Evolutionary conservation across 805 yeast species (phyloP).

Genomic region (Komagataella populi): DNA sequence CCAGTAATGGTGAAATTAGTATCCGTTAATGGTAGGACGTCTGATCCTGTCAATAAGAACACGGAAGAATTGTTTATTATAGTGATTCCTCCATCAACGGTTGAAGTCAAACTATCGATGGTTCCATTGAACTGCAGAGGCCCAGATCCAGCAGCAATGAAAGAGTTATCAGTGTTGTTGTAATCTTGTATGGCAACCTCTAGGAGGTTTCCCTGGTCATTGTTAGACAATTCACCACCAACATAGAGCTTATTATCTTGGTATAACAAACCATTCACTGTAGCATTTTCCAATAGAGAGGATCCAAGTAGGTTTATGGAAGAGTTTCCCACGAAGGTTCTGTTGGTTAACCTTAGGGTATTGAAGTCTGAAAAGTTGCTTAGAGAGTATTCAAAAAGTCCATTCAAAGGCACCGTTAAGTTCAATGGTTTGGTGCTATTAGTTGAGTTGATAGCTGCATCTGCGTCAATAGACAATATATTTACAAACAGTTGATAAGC

Average conservation of each 20-base stretch:
- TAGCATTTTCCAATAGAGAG: conserved; percentile 20
- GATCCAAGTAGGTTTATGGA: conserved; percentile 27
- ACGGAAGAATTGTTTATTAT: background rate
- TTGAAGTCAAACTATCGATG: background rate
- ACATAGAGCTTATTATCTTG: conserved; percentile 23
- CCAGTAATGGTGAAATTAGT: background rate
- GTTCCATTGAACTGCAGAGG: background rate
- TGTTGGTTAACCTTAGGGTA: conserved; percentile 9
- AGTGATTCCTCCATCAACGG: background rate
- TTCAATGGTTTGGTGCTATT: conserved; percentile 6
- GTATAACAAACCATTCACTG: conserved; percentile 20
- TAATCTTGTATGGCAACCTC: conserved; percentile 14
- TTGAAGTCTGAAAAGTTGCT: conserved; percentile 34
- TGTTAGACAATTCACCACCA: conserved; percentile 33
- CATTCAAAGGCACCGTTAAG: conserved; percentile 38
- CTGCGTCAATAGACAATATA: conserved; percentile 30
- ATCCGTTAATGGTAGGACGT: background rate
- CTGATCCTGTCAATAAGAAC: background rate
- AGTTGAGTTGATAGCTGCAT: conserved; percentile 18
- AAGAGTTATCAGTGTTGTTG: conserved; percentile 6
- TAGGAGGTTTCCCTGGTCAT: conserved; percentile 23
- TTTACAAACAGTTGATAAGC: conserved; percentile 52
- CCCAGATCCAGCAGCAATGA: background rate
- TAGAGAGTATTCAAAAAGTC: conserved; percentile 71
- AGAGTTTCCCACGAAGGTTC: conserved; percentile 30